Evolutionary conservation across 2,329 filamentous ascomycete species (phyloP), one percentile per base, ranked within the genome.

Genomic region (Cladosporium velox): DNA sequence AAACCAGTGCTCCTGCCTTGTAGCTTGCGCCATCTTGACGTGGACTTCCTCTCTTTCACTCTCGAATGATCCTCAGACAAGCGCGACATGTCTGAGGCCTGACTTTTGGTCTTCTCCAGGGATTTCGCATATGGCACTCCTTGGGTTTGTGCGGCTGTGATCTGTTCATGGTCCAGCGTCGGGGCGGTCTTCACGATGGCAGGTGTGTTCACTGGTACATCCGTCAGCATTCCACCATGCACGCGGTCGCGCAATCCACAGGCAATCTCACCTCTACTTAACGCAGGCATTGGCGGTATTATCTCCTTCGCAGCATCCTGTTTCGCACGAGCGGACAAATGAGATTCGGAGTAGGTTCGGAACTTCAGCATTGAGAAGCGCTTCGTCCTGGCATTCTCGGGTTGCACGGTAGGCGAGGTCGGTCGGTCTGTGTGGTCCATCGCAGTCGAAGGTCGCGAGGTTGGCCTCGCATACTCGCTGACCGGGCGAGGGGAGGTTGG

Each of bases 181-280:
- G 95, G 93, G 18, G 93, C 91, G 12, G 94, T 98, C 59, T 91
- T 97, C 77, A 98, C 95, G 76, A 98, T 98, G 24, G 84, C 84
- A 18, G 88, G 88, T 12, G 63, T 59, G n/a, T 65, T 65, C 18
- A 59, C 63, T 65, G 54, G n/a, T 26, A 18, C 34, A 26, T 47
- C 7, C 54, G 30, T 57, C 41, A 55, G 52, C 14, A 32, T 32
- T 30, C 52, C n/a, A 34, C 18, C 52, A 55, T 32, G 18, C 32
- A 32, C 28, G 52, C 28, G 18, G 10, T 30, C 28, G n/a, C 28
- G 12, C 51, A 55, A 34, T 12, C n/a, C 52, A 55, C 30, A 55
- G 21, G 52, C 28, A 26, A 59, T 47, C 24, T 51, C 30, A 65
- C 63, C 63, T 65, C 79, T 77, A 28, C 77, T 77, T 67, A 82